Base-by-base conservation (phyloP, 208 protist species). In the Leishmania tropica region DNA sequence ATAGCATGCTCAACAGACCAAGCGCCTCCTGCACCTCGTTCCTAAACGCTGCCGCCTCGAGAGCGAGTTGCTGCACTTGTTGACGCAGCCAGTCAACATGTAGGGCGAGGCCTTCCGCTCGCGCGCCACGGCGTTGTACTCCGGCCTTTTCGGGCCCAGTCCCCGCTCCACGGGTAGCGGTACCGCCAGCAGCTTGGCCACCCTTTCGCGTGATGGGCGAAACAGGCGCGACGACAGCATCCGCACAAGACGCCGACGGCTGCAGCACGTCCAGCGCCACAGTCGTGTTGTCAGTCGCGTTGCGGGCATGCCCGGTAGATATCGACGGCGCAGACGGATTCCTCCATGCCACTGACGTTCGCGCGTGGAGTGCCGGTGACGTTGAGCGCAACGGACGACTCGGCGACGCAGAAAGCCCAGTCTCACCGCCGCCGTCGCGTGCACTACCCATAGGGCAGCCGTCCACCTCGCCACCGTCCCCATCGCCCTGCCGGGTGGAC, bases 11-110 rank as follows among this genome's bases (percentile, higher is more conserved):
- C 24, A 85, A 48, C 6, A 82, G 21, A 24, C 53, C 48, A 35
- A 85, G 35, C 3, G 82, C 82, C 31, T 79, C 82, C 51, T 71
- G 73, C 65, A 85, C 62, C 65, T 81, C 73, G 2, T 47, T 53
- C 56, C 62, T 62, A 60, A 79, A 85, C n/a, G 48, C 40, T 24
- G 78, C 72, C 8, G 70, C 71, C 28, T 62, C 51, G 11, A n/a
- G 21, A 13, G 75, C 28, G 13, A 85, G 82, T 15, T 40, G 42
- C 21, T 65, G 77, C 48, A 86, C 21, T 68, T 74, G 21, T 51
- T 82, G 62, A 17, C 85, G 85, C 2, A 91, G 72, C 79, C 88
- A 62, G 15, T 4, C 37, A 1, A 40, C 54, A 5, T 78, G 31
- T 21, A 31, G 10, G 53, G 35, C 54, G 17, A 78, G 75, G 37